phyloP scores from a whole-genome alignment of 441 rosid species.

The Jatropha podagrica region DNA sequence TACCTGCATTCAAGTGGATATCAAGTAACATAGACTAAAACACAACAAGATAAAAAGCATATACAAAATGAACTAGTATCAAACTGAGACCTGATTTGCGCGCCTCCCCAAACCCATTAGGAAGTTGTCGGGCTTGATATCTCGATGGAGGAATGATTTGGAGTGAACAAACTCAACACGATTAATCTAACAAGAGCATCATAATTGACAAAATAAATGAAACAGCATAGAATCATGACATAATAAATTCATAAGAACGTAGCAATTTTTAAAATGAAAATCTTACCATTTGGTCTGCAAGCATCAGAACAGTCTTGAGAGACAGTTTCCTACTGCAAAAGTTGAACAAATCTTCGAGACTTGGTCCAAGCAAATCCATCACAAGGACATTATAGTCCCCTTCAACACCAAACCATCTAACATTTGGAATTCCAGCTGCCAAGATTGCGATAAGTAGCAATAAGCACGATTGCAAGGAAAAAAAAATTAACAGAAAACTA shows the following conservation, averaged over 20 bases:
- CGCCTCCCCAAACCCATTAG: conserved; percentile 99
- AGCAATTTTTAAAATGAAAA: background rate
- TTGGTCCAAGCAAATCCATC: conserved; percentile 98
- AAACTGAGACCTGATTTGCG: conserved; percentile 78
- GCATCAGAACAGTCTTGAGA: conserved; percentile 94
- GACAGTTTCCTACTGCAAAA: conserved; percentile 95
- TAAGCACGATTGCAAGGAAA: background rate
- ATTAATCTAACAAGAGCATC: conserved; percentile 59
- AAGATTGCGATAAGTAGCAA: conserved; percentile 16
- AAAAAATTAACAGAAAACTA: background rate
- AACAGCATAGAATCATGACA: background rate
- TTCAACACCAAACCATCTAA: conserved; percentile 93
- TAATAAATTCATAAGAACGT: conserved; percentile 6
- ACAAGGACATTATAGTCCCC: conserved; percentile 95
- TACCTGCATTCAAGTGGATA: conserved; percentile 48
- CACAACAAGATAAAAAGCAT: background rate
- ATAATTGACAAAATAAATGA: background rate
- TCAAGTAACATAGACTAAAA: conserved; percentile 10
- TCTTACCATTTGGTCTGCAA: conserved; percentile 95
- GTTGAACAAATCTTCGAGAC: conserved; percentile 97
- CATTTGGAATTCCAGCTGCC: conserved; percentile 94
- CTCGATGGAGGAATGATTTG: conserved; percentile 95
- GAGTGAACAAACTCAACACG: conserved; percentile 93
- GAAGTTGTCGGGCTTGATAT: conserved; percentile 97
- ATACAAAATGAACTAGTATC: background rate